phyloP scores from a whole-genome alignment of 2,329 filamentous ascomycete genomes.

The Zopfia rhizophila region DNA sequence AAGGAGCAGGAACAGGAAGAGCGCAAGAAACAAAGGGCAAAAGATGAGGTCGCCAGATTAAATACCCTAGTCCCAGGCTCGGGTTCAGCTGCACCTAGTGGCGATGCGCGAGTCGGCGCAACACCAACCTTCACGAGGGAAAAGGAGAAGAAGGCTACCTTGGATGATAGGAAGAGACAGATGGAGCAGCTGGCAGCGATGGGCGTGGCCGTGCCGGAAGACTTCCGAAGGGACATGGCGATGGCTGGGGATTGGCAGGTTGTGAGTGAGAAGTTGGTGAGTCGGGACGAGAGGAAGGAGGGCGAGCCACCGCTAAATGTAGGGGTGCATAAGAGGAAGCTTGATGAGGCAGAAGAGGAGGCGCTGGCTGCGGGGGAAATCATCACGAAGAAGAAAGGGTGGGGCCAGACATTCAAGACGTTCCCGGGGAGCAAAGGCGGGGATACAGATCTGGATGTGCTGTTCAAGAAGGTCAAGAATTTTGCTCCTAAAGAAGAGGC shows the following conservation, averaged over 20 bases:
- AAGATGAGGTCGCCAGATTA: constrained; percentile 84
- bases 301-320: constrained; percentile 60
- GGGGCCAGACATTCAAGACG: constrained; percentile 58
- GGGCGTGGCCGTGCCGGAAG: constrained; percentile 84
- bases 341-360: constrained; percentile 69
- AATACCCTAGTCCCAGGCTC: constrained; percentile 75
- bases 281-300: constrained; percentile 55
- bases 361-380: constrained; percentile 66
- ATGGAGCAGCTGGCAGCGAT: constrained; percentile 87
- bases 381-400: constrained; percentile 52
- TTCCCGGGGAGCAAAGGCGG: constrained; percentile 56
- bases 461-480: constrained; percentile 55
- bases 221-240: constrained; percentile 81
- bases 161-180: constrained; percentile 81
- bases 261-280: constrained; percentile 62
- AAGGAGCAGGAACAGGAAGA: constrained; percentile 82
- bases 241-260: constrained; percentile 90
- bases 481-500: constrained; percentile 23
- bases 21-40: constrained; percentile 83
- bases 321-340: constrained; percentile 71
- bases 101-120: constrained; percentile 28
- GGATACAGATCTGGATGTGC: constrained; percentile 69
- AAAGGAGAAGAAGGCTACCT: constrained; percentile 58
- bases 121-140: constrained; percentile 45
- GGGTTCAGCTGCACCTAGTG: constrained; percentile 42